A percentile compares a stretch with the other conserved stretches of the same genome.
Conservation (phyloP, 331 rosid genomes). For the Arachis monticola region DNA sequence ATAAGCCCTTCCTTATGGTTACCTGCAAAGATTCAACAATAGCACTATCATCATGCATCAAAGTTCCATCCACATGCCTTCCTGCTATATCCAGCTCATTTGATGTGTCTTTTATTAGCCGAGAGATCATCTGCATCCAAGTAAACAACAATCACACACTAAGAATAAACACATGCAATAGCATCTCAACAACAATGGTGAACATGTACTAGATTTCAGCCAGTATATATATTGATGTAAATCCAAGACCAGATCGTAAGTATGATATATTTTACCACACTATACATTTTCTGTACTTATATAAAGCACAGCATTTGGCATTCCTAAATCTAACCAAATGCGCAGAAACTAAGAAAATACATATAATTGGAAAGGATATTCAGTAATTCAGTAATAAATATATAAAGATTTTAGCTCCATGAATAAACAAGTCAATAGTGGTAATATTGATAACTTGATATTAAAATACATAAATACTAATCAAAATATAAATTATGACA, state of each 20-base stretch:
- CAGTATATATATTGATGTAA: conserved; percentile 22
- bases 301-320: conserved; percentile 16
- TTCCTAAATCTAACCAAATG: neutral
- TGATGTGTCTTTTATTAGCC: conserved; percentile 44
- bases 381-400: no score
- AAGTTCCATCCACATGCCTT: conserved; percentile 47
- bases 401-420: no score
- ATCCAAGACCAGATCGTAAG: conserved; percentile 26
- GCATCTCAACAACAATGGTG: conserved; percentile 34
- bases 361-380: no score
- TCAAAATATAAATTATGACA: no score
- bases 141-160: conserved; percentile 34
- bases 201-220: conserved; percentile 7
- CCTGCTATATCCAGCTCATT: conserved; percentile 54
- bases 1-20: conserved; percentile 33
- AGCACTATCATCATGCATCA: conserved; percentile 46
- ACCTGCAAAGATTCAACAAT: conserved; percentile 78
- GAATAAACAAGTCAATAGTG: no score
- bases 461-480: no score
- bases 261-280: conserved; percentile 24
- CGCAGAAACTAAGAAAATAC: no score
- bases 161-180: conserved; percentile 29
- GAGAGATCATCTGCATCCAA: conserved; percentile 58
- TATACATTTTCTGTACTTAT: conserved; percentile 11
- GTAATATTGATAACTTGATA: no score